These are phyloP conservation scores for Kwoniella dejecticola DNA, from an alignment of 768 basidiomycete species.

Conservation along the genomic window DNA sequence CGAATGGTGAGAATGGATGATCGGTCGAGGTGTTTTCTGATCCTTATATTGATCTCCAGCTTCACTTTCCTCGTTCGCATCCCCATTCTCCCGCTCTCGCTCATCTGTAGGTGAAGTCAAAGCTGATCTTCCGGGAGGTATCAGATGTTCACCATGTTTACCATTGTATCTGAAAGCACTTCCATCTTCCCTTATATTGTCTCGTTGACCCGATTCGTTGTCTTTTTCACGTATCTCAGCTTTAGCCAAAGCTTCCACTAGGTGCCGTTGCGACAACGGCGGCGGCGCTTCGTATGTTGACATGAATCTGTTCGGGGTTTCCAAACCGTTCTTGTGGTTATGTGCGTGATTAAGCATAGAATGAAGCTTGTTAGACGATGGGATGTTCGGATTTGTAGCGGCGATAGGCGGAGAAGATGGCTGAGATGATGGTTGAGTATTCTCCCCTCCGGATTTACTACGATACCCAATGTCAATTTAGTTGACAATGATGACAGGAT, in stretches of 20 bases:
- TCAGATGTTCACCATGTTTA: slow-evolving; percentile 31
- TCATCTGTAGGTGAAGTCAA: slow-evolving; percentile 8
- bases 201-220: slow-evolving; percentile 61
- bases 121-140: slow-evolving; percentile 29
- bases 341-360: slow-evolving; percentile 42
- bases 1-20: not conserved
- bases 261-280: slow-evolving; percentile 49
- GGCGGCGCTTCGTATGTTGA: slow-evolving; percentile 46
- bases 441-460: slow-evolving; percentile 65
- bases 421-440: slow-evolving; percentile 18
- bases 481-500: not conserved
- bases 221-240: slow-evolving; percentile 55
- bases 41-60: not conserved
- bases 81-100: not conserved
- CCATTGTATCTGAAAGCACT: slow-evolving; percentile 27
- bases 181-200: slow-evolving; percentile 60
- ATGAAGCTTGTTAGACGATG: slow-evolving; percentile 16
- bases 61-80: not conserved
- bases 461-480: not conserved
- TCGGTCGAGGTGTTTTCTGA: slow-evolving; percentile 15
- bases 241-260: slow-evolving; percentile 46
- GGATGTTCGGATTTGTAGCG: slow-evolving; percentile 11
- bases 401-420: slow-evolving; percentile 28
- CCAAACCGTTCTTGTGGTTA: slow-evolving; percentile 50
- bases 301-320: slow-evolving; percentile 55